phyloP scores from a whole-genome alignment of 2,329 filamentous ascomycete genomes.

The Tolypocladium guangdongense region DNA sequence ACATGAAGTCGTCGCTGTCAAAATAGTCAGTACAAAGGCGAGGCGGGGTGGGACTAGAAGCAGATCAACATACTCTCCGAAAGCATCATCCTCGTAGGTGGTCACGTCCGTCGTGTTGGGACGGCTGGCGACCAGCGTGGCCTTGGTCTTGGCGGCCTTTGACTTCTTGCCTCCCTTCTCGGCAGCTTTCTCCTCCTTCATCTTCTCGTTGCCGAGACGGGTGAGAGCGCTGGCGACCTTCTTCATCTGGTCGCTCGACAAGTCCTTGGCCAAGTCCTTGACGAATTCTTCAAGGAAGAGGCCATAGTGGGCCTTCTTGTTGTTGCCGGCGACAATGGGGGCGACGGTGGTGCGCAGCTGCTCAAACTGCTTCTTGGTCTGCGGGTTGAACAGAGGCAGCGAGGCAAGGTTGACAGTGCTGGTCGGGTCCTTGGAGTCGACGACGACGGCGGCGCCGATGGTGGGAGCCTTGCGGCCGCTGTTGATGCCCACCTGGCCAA shows the following conservation, averaged over 20 bases:
- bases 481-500: constrained; percentile 61
- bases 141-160: constrained; percentile 95
- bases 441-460: constrained; percentile 52
- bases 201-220: constrained; percentile 91
- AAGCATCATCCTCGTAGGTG: constrained; percentile 66
- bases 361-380: constrained; percentile 77
- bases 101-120: constrained; percentile 57
- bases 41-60: neutral
- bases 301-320: constrained; percentile 82
- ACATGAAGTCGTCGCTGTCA: constrained; percentile 61
- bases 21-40: neutral
- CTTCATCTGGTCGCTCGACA: constrained; percentile 91
- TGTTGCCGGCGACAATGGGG: constrained; percentile 63
- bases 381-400: constrained; percentile 79
- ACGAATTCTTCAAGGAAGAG: constrained; percentile 85
- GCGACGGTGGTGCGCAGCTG: constrained; percentile 66
- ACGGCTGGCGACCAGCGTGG: constrained; percentile 59
- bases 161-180: constrained; percentile 95
- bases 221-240: constrained; percentile 83
- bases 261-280: constrained; percentile 76
- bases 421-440: constrained; percentile 62
- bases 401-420: constrained; percentile 71
- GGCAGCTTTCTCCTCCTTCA: constrained; percentile 93
- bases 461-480: constrained; percentile 57
- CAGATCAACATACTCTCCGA: constrained; percentile 62